A percentile compares a stretch with the other conserved stretches of the same genome.
These are phyloP conservation scores for Heimioporus sp. DNA, from an alignment of 768 basidiomycete species.

Conservation along the genomic window DNA sequence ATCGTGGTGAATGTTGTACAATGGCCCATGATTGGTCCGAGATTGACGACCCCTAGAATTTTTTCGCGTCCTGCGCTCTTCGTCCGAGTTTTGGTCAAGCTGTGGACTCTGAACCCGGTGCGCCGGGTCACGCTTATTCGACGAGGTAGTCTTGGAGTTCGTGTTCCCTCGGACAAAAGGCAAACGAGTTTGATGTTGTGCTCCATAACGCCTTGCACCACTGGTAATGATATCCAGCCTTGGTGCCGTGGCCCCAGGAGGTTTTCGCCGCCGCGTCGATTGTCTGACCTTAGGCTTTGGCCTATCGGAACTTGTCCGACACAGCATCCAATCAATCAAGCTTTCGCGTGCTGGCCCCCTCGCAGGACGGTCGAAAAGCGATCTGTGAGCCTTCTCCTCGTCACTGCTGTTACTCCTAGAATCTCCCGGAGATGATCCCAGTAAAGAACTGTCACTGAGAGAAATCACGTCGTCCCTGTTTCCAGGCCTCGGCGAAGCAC, in stretches of 20 bases:
- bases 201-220: constrained; percentile 33
- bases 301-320: constrained; percentile 27
- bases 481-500: not conserved
- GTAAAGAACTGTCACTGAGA: constrained; percentile 16
- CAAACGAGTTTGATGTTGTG: constrained; percentile 39
- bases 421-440: constrained; percentile 11
- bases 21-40: constrained; percentile 25
- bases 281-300: constrained; percentile 15
- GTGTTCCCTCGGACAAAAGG: constrained; percentile 28
- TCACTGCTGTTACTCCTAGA: constrained; percentile 21
- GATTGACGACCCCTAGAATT: constrained; percentile 30
- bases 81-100: constrained; percentile 2
- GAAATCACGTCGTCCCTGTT: constrained; percentile 19
- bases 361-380: constrained; percentile 26
- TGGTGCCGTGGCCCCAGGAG: constrained; percentile 6
- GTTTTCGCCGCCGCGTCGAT: constrained; percentile 9
- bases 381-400: constrained; percentile 33
- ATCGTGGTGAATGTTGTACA: constrained; percentile 39
- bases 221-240: constrained; percentile 38
- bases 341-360: constrained; percentile 34
- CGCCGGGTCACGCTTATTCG: constrained; percentile 6
- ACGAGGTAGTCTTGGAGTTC: constrained; percentile 1
- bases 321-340: constrained; percentile 71
- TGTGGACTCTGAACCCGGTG: constrained; percentile 8
- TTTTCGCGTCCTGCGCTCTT: constrained; percentile 11